phyloP scores from a whole-genome alignment of 2,329 filamentous ascomycete species.

The Pezicula carpinea region DNA sequence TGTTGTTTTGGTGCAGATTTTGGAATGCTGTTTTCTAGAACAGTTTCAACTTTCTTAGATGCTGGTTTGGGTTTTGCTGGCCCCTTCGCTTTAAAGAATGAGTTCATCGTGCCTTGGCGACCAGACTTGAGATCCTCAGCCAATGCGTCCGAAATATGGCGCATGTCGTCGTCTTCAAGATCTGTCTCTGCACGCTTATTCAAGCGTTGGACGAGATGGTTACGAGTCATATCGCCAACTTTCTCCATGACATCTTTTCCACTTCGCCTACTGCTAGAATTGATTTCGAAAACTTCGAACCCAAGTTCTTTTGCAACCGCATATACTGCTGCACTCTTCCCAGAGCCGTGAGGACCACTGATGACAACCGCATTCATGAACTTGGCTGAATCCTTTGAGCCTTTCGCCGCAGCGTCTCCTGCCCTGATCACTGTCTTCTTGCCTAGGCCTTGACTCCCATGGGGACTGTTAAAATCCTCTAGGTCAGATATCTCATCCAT shows the following conservation, averaged over 20 bases:
- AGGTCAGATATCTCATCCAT: constrained; percentile 64
- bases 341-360: constrained; percentile 84
- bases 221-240: constrained; percentile 94
- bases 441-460: constrained; percentile 31
- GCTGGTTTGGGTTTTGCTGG: constrained; percentile 20
- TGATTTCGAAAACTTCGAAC: constrained; percentile 95
- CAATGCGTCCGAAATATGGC: constrained; percentile 38
- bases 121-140: constrained; percentile 58
- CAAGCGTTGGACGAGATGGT: constrained; percentile 74
- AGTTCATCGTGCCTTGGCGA: constrained; percentile 73
- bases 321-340: constrained; percentile 89
- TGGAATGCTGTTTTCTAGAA: constrained; percentile 9
- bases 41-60: constrained; percentile 18
- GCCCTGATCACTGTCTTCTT: constrained; percentile 53
- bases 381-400: constrained; percentile 40
- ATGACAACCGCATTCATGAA: constrained; percentile 76
- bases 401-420: constrained; percentile 31
- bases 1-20: constrained; percentile 41
- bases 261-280: constrained; percentile 74
- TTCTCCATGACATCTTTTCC: constrained; percentile 87
- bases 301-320: constrained; percentile 87
- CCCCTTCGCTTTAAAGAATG: constrained; percentile 67
- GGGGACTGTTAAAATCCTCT: constrained; percentile 40
- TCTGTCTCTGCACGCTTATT: constrained; percentile 29
- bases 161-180: constrained; percentile 26